A percentile compares a stretch with the other conserved stretches of the same genome.
These are phyloP conservation scores for Acanthamoeba culbertsoni DNA, from an alignment of 208 protist species.

Conservation along the genomic window DNA sequence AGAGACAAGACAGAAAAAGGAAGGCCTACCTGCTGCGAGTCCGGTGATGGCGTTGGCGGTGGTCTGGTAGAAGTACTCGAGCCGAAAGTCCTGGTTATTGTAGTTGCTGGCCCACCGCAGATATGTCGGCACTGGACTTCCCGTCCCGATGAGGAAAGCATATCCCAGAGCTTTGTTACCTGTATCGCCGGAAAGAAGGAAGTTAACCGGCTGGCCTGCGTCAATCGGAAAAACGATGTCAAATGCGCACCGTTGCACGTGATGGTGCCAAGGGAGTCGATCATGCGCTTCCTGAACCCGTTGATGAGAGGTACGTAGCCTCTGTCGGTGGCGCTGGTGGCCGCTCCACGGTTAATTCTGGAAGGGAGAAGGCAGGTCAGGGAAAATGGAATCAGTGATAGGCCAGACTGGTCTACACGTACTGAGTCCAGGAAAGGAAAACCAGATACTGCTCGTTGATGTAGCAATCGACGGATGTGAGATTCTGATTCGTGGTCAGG, in stretches of 20 bases:
- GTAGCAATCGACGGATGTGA: background rate
- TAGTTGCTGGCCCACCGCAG: background rate
- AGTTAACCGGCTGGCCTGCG: background rate
- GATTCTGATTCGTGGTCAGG: background rate
- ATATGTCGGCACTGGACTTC: background rate
- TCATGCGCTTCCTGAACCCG: background rate
- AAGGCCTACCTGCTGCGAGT: background rate
- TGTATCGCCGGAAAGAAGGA: no score
- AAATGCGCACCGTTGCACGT: background rate
- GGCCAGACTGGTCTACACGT: background rate
- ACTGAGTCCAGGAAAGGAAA: conserved; percentile 37
- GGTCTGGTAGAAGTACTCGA: conserved; percentile 7
- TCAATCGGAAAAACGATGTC: background rate
- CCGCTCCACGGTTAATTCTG: background rate
- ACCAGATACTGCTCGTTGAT: background rate
- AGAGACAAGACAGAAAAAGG: no score
- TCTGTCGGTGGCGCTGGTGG: background rate
- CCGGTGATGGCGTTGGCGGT: background rate
- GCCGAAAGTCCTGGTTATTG: background rate
- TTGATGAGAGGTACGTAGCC: conserved; percentile 6
- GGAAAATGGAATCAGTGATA: background rate
- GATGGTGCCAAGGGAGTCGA: background rate
- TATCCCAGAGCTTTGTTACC: background rate
- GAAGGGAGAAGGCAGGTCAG: background rate
- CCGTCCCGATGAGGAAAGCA: background rate